Evolutionary conservation across 75 land plant species (phyloP).

Genomic region (Selaginella tamariscina): DNA sequence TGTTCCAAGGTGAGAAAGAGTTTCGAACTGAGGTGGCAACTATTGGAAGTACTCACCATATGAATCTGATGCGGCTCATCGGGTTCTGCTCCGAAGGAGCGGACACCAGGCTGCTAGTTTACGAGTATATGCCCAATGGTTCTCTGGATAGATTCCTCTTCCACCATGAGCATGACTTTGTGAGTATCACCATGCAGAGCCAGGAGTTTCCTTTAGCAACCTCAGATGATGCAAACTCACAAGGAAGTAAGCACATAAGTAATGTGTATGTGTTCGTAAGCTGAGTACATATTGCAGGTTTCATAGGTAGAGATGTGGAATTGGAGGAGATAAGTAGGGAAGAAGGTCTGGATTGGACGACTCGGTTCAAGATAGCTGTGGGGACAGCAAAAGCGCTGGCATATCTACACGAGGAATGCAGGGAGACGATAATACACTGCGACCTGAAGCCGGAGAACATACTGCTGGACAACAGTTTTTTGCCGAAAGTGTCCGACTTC

Average conservation of each 20-base stretch:
- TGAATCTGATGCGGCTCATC: constrained; percentile 50
- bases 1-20: constrained; percentile 41
- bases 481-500: neutral
- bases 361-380: neutral
- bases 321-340: no score
- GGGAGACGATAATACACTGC: neutral
- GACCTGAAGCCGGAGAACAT: neutral
- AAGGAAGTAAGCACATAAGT: no score
- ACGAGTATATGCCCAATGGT: constrained; percentile 70
- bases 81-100: constrained; percentile 61
- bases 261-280: no score
- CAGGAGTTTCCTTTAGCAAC: no score
- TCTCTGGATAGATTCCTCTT: constrained; percentile 26
- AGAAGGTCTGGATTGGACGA: neutral
- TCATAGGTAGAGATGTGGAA: no score
- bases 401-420: neutral
- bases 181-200: no score
- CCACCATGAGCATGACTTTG: neutral
- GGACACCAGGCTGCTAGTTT: constrained; percentile 41
- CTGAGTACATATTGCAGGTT: no score
- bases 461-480: neutral
- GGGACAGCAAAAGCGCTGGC: neutral
- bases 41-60: constrained; percentile 68
- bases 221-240: no score
- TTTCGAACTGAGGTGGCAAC: constrained; percentile 64